Evolutionary conservation across 352 stramenopile genomes (phyloP), one percentile per base, ranked within the genome.

Genomic region (Elongisporangium undulatum): DNA sequence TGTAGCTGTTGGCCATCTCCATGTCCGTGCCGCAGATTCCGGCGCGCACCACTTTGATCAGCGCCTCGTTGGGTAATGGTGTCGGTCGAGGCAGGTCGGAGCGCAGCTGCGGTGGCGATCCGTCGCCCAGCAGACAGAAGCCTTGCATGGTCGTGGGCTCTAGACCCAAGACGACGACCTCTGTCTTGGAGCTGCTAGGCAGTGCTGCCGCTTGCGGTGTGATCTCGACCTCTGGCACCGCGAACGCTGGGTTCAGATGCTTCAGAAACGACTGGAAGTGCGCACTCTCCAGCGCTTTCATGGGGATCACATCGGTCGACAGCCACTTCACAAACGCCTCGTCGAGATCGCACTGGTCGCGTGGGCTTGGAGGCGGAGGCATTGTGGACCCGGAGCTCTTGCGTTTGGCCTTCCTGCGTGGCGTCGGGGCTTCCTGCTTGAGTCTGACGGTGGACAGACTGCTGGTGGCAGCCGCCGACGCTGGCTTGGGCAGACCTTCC

Each of bases 11-110:
- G n/a, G 89, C 62, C 79, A 92, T 90, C 49, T 81, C 77, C 13
- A 92, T 64, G 55, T 91, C 83, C 8, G 81, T 92, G 38, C 79
- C 81, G 49, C 83, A 92, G 58, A 92, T 84, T 13, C 83, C 83
- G 39, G 81, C 79, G 29, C 77, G 77, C 9, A 85, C 61, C 34
- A 92, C 75, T 23, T 77, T 71, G 45, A 92, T 70, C 21, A 90
- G 68, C 10, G 77, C 81, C 57, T 90, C 82, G 19, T 71, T 51
- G 1, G 58, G 49, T 3, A 19, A 56, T 54, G 79, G 73, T 10
- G 55, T 67, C 2, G 81, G 81, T n/a, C 78, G 58, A 29, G 63
- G 38, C 15, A 84, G 56, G 54, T 85, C 63, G 2, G 48, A 73
- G n/a, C 68, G 53, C 39, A 88, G 51, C 39, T 64, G 53, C 23